Conservation (phyloP, 179 eudicot genomes). For the Patellifolia procumbens region DNA sequence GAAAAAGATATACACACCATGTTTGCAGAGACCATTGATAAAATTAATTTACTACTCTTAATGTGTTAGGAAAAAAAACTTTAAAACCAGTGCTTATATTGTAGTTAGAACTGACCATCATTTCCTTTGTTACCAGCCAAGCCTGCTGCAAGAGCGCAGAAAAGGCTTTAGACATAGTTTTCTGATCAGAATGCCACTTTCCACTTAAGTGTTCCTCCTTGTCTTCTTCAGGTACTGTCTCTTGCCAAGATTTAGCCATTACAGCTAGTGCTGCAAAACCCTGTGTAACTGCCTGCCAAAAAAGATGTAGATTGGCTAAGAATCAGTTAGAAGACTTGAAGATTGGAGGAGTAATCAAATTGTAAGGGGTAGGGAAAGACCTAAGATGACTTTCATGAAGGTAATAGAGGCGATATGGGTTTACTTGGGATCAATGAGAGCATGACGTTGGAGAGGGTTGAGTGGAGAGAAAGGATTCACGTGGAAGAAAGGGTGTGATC, state of each 20-base stretch:
- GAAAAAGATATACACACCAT: neutral
- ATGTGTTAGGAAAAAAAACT: constrained; percentile 1
- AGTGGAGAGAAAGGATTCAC: too few species aligned
- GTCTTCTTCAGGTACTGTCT: constrained; percentile 50
- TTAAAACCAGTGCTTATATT: neutral
- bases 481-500: too few species aligned
- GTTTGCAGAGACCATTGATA: neutral
- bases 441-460: too few species aligned
- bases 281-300: constrained; percentile 53
- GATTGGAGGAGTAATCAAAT: too few species aligned
- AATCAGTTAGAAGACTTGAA: too few species aligned
- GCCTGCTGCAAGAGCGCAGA: constrained; percentile 66
- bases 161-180: constrained; percentile 53
- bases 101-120: constrained; percentile 45
- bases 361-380: too few species aligned
- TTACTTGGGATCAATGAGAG: too few species aligned
- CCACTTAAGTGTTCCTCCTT: constrained; percentile 37
- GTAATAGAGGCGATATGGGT: too few species aligned
- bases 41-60: neutral
- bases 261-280: constrained; percentile 71
- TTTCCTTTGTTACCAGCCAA: constrained; percentile 53
- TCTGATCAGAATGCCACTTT: constrained; percentile 45
- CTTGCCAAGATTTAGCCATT: constrained; percentile 74
- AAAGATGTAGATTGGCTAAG: too few species aligned
- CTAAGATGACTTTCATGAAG: too few species aligned